These are phyloP conservation scores for Chrysanthemum lavandulifolium DNA, from an alignment of 129 eudicot species.

Conservation along the genomic window DNA sequence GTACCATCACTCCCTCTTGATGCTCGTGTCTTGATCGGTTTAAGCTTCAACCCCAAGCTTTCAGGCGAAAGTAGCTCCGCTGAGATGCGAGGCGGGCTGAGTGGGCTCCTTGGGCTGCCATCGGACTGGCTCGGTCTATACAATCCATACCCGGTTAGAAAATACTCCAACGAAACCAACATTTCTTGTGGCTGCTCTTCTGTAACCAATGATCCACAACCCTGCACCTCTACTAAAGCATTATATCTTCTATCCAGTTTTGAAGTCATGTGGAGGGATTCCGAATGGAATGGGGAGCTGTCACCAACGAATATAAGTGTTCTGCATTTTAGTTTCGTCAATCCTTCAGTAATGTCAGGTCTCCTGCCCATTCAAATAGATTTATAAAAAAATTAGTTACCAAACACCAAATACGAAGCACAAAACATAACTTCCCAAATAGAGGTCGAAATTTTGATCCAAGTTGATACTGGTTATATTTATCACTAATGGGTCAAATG, in stretches of 20 bases:
- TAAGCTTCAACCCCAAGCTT: constrained; percentile 91
- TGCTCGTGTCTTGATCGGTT: constrained; percentile 75
- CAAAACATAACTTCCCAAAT: no score
- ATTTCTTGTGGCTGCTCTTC: constrained; percentile 91
- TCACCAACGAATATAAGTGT: constrained; percentile 80
- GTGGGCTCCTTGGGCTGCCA: constrained; percentile 91
- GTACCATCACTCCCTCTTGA: no score
- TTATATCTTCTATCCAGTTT: constrained; percentile 87
- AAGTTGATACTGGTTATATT: no score
- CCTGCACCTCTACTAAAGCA: constrained; percentile 93
- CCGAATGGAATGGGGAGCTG: constrained; percentile 72
- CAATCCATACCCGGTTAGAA: constrained; percentile 80
- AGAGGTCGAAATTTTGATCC: no score
- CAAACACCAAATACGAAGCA: no score
- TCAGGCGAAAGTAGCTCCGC: constrained; percentile 88
- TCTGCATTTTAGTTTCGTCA: constrained; percentile 62
- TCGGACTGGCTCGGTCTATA: constrained; percentile 54
- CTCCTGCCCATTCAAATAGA: constrained; percentile 48
- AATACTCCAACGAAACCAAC: constrained; percentile 83
- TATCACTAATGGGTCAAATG: no score
- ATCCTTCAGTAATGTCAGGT: constrained; percentile 66
- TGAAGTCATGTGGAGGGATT: constrained; percentile 85
- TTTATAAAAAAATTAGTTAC: no score
- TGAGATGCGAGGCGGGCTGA: constrained; percentile 87
- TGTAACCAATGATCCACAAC: constrained; percentile 82